Evolutionary conservation across 2,329 filamentous ascomycete species (phyloP).

Genomic region (Zasmidium cellare): DNA sequence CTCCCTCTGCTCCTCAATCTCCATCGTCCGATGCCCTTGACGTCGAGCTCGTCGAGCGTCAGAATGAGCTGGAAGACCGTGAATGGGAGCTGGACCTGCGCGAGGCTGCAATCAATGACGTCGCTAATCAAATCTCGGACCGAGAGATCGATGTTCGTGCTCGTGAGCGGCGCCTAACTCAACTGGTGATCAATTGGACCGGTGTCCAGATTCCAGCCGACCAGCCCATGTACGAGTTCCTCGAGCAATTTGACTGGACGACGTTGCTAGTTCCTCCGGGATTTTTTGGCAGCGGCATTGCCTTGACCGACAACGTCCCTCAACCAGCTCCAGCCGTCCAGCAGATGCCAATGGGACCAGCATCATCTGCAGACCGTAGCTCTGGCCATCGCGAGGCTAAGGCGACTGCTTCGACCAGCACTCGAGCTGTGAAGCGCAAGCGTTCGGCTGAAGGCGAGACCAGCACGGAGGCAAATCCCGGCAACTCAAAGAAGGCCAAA

Average conservation of each 20-base stretch:
- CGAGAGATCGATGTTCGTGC: neutral
- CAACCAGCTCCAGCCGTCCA: neutral
- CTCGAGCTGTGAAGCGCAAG: neutral
- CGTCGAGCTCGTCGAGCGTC: neutral
- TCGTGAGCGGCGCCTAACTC: neutral
- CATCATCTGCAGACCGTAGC: too few relatives aligned
- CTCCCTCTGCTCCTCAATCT: too few relatives aligned
- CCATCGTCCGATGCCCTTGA: too few relatives aligned
- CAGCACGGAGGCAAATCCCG: neutral
- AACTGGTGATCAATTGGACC: neutral
- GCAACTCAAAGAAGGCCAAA: neutral
- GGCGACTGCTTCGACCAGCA: neutral
- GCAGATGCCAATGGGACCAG: too few relatives aligned
- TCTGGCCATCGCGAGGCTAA: too few relatives aligned
- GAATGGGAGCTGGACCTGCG: neutral
- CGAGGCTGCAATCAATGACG: neutral
- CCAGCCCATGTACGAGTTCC: neutral
- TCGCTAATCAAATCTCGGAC: neutral
- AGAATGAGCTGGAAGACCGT: neutral
- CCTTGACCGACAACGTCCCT: too few relatives aligned
- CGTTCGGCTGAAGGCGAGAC: neutral
- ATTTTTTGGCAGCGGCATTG: neutral
- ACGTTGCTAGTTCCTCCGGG: neutral
- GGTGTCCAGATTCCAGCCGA: neutral
- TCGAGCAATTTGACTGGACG: neutral